Evolutionary conservation across 208 protist species (phyloP).

Genomic region (Leishmania gerbilli): DNA sequence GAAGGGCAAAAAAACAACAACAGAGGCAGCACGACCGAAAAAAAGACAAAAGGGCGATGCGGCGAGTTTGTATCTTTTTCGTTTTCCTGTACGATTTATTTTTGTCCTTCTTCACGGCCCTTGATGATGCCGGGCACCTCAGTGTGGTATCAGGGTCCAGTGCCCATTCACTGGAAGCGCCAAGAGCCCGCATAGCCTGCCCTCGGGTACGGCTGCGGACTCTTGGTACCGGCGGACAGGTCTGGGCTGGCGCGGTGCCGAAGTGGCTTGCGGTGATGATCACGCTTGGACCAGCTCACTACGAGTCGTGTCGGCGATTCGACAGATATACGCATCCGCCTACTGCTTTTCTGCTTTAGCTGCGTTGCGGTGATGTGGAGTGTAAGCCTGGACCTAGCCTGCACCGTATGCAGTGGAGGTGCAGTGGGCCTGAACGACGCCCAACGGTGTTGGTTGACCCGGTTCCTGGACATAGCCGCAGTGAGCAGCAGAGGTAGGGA

Average conservation of each 20-base stretch:
- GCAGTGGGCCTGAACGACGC: background rate
- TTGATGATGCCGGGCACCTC: background rate
- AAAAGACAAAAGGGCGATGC: background rate
- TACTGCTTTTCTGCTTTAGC: background rate
- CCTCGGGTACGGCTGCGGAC: background rate
- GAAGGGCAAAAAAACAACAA: background rate
- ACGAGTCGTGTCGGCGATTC: background rate
- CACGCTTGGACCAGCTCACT: background rate
- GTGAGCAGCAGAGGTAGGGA: background rate
- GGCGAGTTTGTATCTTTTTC: background rate
- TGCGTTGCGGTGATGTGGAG: background rate
- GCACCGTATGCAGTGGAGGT: background rate
- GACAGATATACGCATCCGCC: background rate
- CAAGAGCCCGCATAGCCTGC: background rate
- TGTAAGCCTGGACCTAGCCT: background rate
- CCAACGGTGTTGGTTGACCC: background rate
- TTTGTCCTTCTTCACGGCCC: constrained; percentile 18
- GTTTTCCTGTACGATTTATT: constrained; percentile 32
- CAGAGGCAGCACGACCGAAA: background rate
- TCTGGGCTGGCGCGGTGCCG: background rate
- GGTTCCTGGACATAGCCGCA: background rate
- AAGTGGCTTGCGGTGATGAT: background rate
- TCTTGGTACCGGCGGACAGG: background rate
- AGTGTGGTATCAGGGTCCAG: background rate
- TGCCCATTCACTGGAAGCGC: background rate